These are phyloP conservation scores for Prillingera fragicola DNA, from an alignment of 1,284 basidiomycete species.

Conservation along the genomic window DNA sequence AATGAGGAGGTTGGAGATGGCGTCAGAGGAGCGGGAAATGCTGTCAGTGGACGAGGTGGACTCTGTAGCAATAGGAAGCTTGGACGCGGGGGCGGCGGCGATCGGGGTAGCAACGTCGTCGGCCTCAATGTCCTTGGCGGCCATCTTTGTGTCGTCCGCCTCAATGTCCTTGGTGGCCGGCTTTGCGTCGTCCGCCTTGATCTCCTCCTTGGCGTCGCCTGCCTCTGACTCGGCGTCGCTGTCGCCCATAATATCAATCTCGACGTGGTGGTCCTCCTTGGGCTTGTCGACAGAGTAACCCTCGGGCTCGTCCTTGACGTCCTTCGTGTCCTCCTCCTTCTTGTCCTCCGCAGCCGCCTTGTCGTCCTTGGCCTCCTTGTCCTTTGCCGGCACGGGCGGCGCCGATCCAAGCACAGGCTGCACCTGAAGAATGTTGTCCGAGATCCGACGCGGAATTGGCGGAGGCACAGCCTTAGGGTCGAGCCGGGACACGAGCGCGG, in stretches of 20 bases:
- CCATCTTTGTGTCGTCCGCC: no score
- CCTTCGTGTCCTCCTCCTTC: neutral
- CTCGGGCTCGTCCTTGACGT: no score
- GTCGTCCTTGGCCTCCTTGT: no score
- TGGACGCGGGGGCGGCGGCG: neutral
- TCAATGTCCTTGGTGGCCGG: no score
- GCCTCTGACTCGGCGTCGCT: conserved; percentile 1
- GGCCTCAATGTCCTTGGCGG: no score
- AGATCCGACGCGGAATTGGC: conserved; percentile 17
- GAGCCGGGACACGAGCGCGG: conserved; percentile 33
- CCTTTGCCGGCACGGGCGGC: conserved; percentile 7
- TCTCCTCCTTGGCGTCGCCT: no score
- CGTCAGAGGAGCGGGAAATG: conserved; percentile 20
- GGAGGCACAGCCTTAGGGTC: conserved; percentile 39
- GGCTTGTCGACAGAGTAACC: no score
- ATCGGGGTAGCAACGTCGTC: conserved; percentile 6
- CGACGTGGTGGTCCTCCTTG: neutral
- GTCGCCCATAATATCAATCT: neutral
- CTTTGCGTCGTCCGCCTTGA: no score
- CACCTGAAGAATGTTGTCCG: conserved; percentile 20
- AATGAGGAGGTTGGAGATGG: conserved; percentile 42
- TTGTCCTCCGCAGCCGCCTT: neutral
- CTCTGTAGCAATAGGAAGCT: neutral
- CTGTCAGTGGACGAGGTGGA: conserved; percentile 1
- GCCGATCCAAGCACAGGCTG: conserved; percentile 10